Evolutionary conservation across 768 basidiomycete genomes (phyloP), one percentile per base, ranked within the genome.

Genomic region (Tylopilus vinaceipallidus): DNA sequence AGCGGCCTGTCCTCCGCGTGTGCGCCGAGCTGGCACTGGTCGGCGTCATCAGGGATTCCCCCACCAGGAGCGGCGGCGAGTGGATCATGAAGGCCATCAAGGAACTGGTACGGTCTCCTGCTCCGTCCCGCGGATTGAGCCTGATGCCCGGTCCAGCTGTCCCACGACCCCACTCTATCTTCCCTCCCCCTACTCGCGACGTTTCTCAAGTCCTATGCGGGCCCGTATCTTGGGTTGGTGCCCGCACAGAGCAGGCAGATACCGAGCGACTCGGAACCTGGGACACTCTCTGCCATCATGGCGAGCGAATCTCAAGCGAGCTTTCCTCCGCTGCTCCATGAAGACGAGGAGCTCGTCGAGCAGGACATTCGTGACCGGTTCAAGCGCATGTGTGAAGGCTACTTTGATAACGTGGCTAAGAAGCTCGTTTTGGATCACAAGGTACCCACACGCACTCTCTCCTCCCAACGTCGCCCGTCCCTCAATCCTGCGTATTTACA

Each of bases 401-500:
- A 98, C 67, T 97, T 94, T 60, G 92, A 95, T 11, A 88, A 73
- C 47, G 91, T 98, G 2, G 81, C 86, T 60, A 97, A 93, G 74
- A 94, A 95, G 62, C 78, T 98, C 12, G 78, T 91, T 36, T 86
- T 91, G 55, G 93, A 97, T 57, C 95, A 97, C 63, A 88, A 89
- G 63, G 93, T 93, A 58, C 53, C 76, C 68, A 1, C 26, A 37
- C 16, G n/a, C 27, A 39, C 24, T 43, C 3, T 40, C 33, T 17
- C 41, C 14, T 17, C 32, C 12, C 12, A n/a, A 20, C 19, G 16
- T 29, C 2, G 22, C n/a, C 20, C 30, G 16, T 48, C 17, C 34
- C 24, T 16, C 17, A 49, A 52, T 35, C 51, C 14, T 22, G 4
- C 12, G 19, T 23, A 11, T 53, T 20, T 44, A 24, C 61, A 98